Percentiles rank a stretch among this genome's conserved stretches.
These are phyloP conservation scores for Suillus discolor DNA, from an alignment of 768 basidiomycete genomes.

Conservation along the genomic window DNA sequence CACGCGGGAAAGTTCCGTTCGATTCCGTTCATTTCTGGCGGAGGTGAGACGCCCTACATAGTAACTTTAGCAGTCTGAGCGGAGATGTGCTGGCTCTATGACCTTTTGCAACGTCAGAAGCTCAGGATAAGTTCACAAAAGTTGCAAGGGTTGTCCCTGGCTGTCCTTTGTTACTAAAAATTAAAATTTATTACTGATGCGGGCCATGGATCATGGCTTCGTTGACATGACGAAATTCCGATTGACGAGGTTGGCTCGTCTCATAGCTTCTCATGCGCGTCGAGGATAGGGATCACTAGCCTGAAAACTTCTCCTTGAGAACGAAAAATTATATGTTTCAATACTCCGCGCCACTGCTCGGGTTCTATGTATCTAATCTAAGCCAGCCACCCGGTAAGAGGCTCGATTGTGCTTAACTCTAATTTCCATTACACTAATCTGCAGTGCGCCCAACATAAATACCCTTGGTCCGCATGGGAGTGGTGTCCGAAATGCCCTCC, in stretches of 20 bases:
- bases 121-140: conserved; percentile 15
- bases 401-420: conserved; percentile 28
- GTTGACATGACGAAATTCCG: conserved; percentile 26
- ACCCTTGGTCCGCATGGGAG: conserved; percentile 23
- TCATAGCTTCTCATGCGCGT: conserved; percentile 13
- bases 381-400: conserved; percentile 10
- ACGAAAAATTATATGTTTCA: conserved; percentile 18
- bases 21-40: conserved; percentile 33
- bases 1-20: conserved; percentile 18
- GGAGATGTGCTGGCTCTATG: conserved; percentile 29
- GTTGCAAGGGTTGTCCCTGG: conserved; percentile 9
- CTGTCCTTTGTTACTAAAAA: conserved; percentile 17
- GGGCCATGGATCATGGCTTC: conserved; percentile 6
- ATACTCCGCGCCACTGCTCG: conserved; percentile 25
- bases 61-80: conserved; percentile 21
- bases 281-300: conserved; percentile 12
- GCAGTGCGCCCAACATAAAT: conserved; percentile 33
- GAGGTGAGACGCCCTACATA: conserved; percentile 30
- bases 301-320: conserved; percentile 11
- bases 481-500: conserved; percentile 30
- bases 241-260: conserved; percentile 7
- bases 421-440: conserved; percentile 26
- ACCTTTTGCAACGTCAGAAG: conserved; percentile 17
- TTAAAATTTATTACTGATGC: conserved; percentile 15
- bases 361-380: conserved; percentile 31